phyloP scores from a whole-genome alignment of 2,329 filamentous ascomycete species.

The Thelonectria olida region DNA sequence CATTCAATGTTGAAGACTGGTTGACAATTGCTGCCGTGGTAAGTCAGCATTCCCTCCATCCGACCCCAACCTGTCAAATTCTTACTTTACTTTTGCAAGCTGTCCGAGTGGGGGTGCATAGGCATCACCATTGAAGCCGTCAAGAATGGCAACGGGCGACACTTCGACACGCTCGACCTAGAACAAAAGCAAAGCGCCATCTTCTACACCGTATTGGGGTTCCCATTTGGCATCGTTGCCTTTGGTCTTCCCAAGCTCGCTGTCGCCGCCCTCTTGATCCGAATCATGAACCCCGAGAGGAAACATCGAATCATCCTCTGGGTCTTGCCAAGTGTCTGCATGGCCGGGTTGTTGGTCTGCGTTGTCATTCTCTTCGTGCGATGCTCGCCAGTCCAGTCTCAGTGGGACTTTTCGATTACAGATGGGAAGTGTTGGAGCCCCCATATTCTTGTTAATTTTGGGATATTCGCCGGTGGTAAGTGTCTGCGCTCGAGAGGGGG shows the following conservation, averaged over 20 bases:
- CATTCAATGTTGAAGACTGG: constrained; percentile 27
- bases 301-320: constrained; percentile 49
- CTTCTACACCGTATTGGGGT: constrained; percentile 49
- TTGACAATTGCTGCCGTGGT: constrained; percentile 23
- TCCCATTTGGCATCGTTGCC: constrained; percentile 49
- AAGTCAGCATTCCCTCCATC: not conserved
- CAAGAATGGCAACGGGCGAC: constrained; percentile 49
- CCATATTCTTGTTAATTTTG: constrained; percentile 49
- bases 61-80: not conserved
- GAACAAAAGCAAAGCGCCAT: constrained; percentile 43
- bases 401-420: constrained; percentile 50
- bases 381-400: constrained; percentile 49
- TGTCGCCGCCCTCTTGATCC: constrained; percentile 49
- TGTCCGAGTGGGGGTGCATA: constrained; percentile 46
- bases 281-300: constrained; percentile 48
- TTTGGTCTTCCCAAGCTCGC: constrained; percentile 54
- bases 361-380: constrained; percentile 53
- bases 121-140: constrained; percentile 47
- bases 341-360: constrained; percentile 44
- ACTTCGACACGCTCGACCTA: constrained; percentile 44
- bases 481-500: not conserved
- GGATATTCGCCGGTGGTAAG: constrained; percentile 51
- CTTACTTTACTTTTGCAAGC: constrained; percentile 23
- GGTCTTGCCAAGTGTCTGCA: constrained; percentile 43
- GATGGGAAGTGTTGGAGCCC: constrained; percentile 47